These are phyloP conservation scores for Nakaseomyces delphensis DNA, from an alignment of 1,139 yeast species.

Conservation along the genomic window DNA sequence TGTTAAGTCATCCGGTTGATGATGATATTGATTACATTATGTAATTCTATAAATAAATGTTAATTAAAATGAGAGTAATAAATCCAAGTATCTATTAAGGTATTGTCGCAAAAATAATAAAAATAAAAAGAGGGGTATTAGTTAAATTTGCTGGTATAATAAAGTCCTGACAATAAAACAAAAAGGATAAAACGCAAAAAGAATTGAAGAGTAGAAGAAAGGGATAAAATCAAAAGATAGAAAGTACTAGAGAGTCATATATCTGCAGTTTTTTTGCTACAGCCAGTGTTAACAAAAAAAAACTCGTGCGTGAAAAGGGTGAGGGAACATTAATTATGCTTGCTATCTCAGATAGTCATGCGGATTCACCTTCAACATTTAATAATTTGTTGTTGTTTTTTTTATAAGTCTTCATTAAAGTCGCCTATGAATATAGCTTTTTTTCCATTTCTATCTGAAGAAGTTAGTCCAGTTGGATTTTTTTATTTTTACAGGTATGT, in stretches of 20 bases:
- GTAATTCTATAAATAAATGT: not conserved
- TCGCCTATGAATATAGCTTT: not conserved
- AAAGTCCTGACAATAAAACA: too few species aligned
- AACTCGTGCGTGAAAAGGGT: not conserved
- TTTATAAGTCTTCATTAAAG: not conserved
- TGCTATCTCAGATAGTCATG: conserved; percentile 3
- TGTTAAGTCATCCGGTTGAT: too few species aligned
- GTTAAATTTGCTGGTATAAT: not conserved
- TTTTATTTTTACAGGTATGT: conserved; percentile 8
- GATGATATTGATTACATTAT: not conserved
- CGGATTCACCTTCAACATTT: too few species aligned
- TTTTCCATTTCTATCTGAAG: conserved; percentile 2
- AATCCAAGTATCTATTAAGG: not conserved
- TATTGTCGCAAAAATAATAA: not conserved
- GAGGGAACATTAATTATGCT: too few species aligned
- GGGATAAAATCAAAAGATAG: not conserved
- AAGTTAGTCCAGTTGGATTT: conserved; percentile 11
- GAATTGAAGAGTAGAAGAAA: not conserved
- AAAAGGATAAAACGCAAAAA: not conserved
- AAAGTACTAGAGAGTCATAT: not conserved
- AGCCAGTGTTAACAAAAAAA: not conserved
- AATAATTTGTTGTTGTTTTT: too few species aligned
- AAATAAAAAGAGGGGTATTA: not conserved
- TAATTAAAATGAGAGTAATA: not conserved
- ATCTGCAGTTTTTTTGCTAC: not conserved